Percentiles rank a stretch among this genome's conserved stretches.
These are phyloP conservation scores for Coemansia sp. DNA, from an alignment of 192 early-diverging fungal species.

Conservation along the genomic window DNA sequence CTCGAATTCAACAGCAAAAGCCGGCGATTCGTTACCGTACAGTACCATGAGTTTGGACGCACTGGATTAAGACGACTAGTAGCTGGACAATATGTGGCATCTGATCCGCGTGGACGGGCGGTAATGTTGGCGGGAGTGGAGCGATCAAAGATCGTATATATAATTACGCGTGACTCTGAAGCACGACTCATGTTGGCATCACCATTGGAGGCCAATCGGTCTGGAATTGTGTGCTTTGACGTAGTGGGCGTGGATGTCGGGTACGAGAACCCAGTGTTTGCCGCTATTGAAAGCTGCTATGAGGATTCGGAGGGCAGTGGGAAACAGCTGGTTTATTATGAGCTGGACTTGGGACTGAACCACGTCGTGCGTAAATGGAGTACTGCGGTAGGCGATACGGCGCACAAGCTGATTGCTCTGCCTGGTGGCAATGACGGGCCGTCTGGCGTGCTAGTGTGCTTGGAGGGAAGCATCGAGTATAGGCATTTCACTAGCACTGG, in stretches of 20 bases:
- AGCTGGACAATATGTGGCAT: constrained; percentile 94
- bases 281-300: constrained; percentile 87
- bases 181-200: constrained; percentile 88
- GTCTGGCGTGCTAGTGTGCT: constrained; percentile 95
- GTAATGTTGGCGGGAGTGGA: constrained; percentile 95
- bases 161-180: constrained; percentile 90
- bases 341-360: constrained; percentile 97
- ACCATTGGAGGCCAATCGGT: constrained; percentile 92
- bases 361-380: constrained; percentile 98
- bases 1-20: constrained; percentile 83
- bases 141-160: constrained; percentile 95
- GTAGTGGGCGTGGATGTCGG: constrained; percentile 95
- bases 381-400: constrained; percentile 70
- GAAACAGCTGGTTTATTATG: constrained; percentile 95
- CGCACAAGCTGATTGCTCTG: constrained; percentile 84
- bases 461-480: constrained; percentile 88
- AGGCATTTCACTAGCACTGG: constrained; percentile 64
- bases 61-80: constrained; percentile 87
- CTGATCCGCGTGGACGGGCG: constrained; percentile 95
- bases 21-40: constrained; percentile 79
- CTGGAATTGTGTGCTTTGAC: constrained; percentile 76
- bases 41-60: constrained; percentile 95
- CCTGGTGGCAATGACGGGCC: constrained; percentile 88
- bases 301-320: constrained; percentile 70
- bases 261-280: constrained; percentile 98